Evolutionary conservation across 352 stramenopile species (phyloP), one percentile per base, ranked within the genome.

Genomic region (Pythium dissimile): DNA sequence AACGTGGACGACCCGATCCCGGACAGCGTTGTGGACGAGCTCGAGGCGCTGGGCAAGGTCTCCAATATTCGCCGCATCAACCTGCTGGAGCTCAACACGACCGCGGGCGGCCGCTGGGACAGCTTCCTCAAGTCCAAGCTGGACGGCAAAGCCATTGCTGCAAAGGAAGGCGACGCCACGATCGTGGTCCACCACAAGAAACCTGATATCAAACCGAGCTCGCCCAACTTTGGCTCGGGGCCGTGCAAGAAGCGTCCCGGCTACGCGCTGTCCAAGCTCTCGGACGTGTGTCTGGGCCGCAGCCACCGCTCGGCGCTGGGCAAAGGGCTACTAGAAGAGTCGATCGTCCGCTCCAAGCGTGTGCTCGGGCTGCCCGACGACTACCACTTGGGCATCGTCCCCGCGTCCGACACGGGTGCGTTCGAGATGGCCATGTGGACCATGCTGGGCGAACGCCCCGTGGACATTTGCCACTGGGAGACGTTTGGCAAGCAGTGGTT

Each of bases 381-480:
- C 65, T 99, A 99, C 74, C 77, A 90, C 21, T 69, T 98, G 12
- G 96, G 96, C 41, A 98, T 99, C 58, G 96, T 99, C 34, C 97
- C 97, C 32, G 97, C 95, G 37, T 99, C 94, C 8, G 97, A 99
- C 73, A 99, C 97, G 24, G 97, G 97, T 26, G 97, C 97, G 13
- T 99, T 98, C 66, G 97, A 99, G 77, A 99, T 99, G 97, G 97
- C 96, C 42, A 99, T 99, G 97, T 99, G 97, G 97, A 98, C 88
- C 65, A 96, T 99, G 79, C 84, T 99, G 20, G 97, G 97, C 30
- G 74, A 78, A 28, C 77, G 88, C 0, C 96, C 94, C 7, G 90
- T 99, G 43, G 91, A 97, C 66, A 74, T 96, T 24, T 97, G 85
- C 70, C 96, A 98, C 79, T 99, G 96, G 96, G 96, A 99, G 73